phyloP scores from a whole-genome alignment of 2,329 filamentous ascomycete genomes.

The Stylonectria norvegica region DNA sequence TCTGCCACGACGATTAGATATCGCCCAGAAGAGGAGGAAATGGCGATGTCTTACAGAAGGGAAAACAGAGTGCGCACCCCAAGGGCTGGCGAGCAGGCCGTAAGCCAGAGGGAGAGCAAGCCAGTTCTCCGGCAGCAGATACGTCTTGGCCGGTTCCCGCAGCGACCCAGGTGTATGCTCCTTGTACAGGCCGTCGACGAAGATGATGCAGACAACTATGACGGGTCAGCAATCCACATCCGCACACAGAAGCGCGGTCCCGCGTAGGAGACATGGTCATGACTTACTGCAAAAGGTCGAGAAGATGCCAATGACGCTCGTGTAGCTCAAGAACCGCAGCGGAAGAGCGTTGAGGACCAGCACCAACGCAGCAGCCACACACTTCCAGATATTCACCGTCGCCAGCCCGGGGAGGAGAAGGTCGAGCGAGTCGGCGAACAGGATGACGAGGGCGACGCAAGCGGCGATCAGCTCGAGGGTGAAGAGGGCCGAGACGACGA shows the following conservation, averaged over 20 bases:
- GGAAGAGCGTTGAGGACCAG: conserved; percentile 83
- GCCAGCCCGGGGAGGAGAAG: conserved; percentile 69
- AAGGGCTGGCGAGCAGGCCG: conserved; percentile 79
- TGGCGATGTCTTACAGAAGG: conserved; percentile 61
- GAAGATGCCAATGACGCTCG: conserved; percentile 88
- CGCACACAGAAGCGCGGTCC: too few species aligned
- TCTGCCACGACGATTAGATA: conserved; percentile 34
- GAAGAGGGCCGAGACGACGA: conserved; percentile 82
- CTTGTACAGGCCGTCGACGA: conserved; percentile 85
- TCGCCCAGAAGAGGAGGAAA: conserved; percentile 2
- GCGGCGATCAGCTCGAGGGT: conserved; percentile 82
- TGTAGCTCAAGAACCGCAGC: conserved; percentile 79
- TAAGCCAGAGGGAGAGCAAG: conserved; percentile 81
- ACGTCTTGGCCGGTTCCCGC: conserved; percentile 72
- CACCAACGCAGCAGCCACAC: conserved; percentile 74
- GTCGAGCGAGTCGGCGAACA: conserved; percentile 89
- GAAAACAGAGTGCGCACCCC: conserved; percentile 67
- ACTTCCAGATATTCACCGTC: conserved; percentile 73
- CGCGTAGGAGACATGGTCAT: too few species aligned
- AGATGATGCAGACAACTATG: conserved; percentile 76
- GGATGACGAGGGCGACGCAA: conserved; percentile 82
- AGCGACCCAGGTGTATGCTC: conserved; percentile 76
- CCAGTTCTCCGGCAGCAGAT: conserved; percentile 84
- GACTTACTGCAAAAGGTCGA: conserved; percentile 81
- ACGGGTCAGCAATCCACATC: too few species aligned